Conservation (phyloP, 2,329 filamentous ascomycete species). For the Microthyrium microscopicum region DNA sequence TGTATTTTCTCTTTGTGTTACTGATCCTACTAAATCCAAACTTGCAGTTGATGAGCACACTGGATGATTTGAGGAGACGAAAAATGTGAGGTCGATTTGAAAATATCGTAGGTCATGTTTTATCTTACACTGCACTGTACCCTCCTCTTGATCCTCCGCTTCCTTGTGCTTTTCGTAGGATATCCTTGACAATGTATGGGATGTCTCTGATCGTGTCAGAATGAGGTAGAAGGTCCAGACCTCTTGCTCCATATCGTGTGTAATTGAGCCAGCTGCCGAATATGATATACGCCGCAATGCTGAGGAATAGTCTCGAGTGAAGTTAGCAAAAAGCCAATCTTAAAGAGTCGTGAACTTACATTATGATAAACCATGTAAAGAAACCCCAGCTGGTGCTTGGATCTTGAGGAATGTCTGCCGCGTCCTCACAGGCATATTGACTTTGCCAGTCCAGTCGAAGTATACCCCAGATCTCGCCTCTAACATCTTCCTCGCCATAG, state of each 20-base stretch:
- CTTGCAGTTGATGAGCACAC: too few species aligned
- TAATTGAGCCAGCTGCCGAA: constrained; percentile 99
- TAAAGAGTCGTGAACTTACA: constrained; percentile 40
- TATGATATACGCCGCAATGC: constrained; percentile 77
- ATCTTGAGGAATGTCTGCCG: constrained; percentile 25
- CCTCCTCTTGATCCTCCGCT: constrained; percentile 72
- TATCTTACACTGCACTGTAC: constrained; percentile 87
- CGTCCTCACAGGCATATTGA: constrained; percentile 61
- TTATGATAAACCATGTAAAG: constrained; percentile 91
- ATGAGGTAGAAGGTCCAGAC: constrained; percentile 89
- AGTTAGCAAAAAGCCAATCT: constrained; percentile 1
- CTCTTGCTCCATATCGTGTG: constrained; percentile 84
- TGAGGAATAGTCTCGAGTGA: constrained; percentile 60
- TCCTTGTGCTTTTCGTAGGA: constrained; percentile 62
- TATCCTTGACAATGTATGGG: constrained; percentile 85
- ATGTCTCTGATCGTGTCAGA: constrained; percentile 83
- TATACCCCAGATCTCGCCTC: constrained; percentile 39
- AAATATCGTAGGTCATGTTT: not conserved
- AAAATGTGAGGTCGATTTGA: not conserved
- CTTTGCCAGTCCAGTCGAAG: constrained; percentile 73
- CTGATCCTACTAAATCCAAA: too few species aligned
- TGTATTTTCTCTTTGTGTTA: too few species aligned
- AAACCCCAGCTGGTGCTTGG: constrained; percentile 59
- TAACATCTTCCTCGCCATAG: constrained; percentile 39
- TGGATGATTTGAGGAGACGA: too few species aligned